Percentiles rank a stretch among this genome's conserved stretches.
These are phyloP conservation scores for Penicillium bialowiezense DNA, from an alignment of 495 filamentous ascomycete species.

Conservation along the genomic window DNA sequence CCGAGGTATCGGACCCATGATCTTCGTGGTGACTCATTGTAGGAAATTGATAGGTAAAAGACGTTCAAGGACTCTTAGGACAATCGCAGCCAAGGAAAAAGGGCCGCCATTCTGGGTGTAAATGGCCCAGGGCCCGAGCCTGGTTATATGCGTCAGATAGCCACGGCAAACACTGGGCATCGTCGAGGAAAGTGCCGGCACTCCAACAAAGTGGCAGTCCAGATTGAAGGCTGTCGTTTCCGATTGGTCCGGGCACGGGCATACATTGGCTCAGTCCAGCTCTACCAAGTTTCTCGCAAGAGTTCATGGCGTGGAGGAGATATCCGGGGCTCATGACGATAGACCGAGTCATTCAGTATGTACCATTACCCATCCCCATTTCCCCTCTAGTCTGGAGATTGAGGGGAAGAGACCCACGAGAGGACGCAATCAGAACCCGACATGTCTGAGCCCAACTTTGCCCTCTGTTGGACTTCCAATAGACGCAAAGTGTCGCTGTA, in stretches of 20 bases:
- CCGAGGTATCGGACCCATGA: neutral
- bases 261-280: constrained; percentile 3
- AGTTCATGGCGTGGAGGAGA: constrained; percentile 20
- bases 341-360: constrained; percentile 12
- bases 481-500: neutral
- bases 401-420: neutral
- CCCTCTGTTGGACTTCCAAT: neutral
- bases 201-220: neutral
- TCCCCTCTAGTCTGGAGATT: constrained; percentile 15
- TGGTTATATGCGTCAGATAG: constrained; percentile 2
- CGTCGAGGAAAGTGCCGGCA: neutral
- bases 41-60: neutral
- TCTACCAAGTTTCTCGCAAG: constrained; percentile 11
- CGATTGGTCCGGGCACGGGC: constrained; percentile 14
- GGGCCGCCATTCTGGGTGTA: neutral
- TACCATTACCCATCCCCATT: neutral
- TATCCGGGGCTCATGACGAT: constrained; percentile 25
- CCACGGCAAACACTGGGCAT: neutral
- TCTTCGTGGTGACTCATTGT: constrained; percentile 12
- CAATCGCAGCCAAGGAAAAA: constrained; percentile 1
- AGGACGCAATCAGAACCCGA: constrained; percentile 20
- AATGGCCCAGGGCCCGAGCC: neutral
- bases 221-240: constrained; percentile 6
- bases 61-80: neutral
- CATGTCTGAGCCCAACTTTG: neutral